Conservation (phyloP, 306 rosid genomes). For the Vigna angularis region DNA sequence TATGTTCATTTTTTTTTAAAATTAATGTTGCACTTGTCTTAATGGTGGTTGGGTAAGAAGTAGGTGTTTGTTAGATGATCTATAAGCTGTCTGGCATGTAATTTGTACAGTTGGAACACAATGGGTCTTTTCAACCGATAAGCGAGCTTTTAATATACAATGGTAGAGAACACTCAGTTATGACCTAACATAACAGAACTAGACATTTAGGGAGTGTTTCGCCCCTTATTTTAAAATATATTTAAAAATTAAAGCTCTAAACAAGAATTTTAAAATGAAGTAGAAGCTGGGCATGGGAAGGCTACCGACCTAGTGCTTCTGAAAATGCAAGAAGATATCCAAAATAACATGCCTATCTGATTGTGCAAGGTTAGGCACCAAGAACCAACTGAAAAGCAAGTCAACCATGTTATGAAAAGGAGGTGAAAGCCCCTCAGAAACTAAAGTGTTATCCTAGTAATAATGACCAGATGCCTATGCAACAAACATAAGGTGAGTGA, state of each 20-base stretch:
- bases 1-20: constrained; percentile 18
- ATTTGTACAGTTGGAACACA: constrained; percentile 27
- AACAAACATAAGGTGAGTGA: constrained; percentile 69
- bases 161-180: constrained; percentile 26
- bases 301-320: neutral
- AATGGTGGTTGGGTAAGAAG: constrained; percentile 34
- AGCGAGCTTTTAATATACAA: constrained; percentile 19
- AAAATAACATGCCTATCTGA: constrained; percentile 74
- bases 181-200: constrained; percentile 14
- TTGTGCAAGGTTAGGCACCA: constrained; percentile 78
- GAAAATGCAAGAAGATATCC: constrained; percentile 67
- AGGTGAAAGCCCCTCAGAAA: constrained; percentile 80
- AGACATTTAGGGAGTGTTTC: neutral
- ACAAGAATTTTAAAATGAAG: neutral
- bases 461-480: constrained; percentile 63
- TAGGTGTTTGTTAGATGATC: constrained; percentile 37
- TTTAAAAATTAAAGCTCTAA: neutral
- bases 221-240: neutral
- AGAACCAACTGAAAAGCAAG: constrained; percentile 86
- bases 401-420: constrained; percentile 87
- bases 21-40: constrained; percentile 21
- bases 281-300: neutral
- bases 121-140: constrained; percentile 21
- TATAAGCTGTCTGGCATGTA: constrained; percentile 23
- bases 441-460: constrained; percentile 73